A percentile compares a stretch with the other conserved stretches of the same genome.
These are phyloP conservation scores for Yarrowia deformans DNA, from an alignment of 805 yeast species.

Conservation along the genomic window DNA sequence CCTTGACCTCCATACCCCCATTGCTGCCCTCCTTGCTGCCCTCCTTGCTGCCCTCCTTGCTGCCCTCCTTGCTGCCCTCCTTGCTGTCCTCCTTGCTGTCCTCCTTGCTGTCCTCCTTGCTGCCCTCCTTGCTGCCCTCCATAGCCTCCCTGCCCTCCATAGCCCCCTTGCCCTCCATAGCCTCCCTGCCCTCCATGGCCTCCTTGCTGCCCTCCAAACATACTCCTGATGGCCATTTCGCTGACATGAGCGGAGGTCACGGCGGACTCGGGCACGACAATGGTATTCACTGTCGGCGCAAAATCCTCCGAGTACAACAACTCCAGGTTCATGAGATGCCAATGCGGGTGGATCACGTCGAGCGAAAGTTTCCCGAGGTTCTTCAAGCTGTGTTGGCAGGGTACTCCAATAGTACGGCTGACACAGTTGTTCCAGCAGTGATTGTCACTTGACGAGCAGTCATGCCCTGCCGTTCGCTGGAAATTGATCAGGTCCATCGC, in stretches of 20 bases:
- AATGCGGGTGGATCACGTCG: constrained; percentile 3
- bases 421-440: no score
- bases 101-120: no score
- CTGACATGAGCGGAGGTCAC: neutral
- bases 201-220: no score
- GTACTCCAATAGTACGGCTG: neutral
- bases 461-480: neutral
- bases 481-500: neutral
- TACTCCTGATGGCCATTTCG: neutral
- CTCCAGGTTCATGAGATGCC: constrained; percentile 1
- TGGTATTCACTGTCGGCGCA: neutral
- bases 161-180: neutral
- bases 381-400: neutral
- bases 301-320: neutral
- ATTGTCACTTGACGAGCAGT: no score
- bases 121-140: no score
- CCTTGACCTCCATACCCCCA: no score
- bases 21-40: no score
- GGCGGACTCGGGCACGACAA: neutral
- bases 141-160: no score
- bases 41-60: no score
- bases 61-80: no score
- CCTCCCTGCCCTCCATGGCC: no score
- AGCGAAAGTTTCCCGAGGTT: neutral
- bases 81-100: no score